Percentiles rank a stretch among this genome's conserved stretches.
Evolutionary conservation across 345 rosid species (phyloP).

Genomic region (Firmiana major): DNA sequence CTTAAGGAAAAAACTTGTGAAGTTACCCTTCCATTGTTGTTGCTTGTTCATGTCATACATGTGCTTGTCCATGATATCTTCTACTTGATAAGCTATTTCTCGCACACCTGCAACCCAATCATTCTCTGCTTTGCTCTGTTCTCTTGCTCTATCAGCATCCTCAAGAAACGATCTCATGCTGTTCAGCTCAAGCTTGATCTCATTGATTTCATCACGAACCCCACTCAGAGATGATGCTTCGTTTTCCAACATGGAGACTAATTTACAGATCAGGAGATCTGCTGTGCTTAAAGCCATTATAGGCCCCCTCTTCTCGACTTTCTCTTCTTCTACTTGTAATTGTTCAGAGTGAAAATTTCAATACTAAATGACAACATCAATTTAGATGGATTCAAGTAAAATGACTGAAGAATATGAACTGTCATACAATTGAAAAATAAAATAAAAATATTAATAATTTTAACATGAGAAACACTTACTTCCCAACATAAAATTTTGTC

Average conservation of each 20-base stretch:
- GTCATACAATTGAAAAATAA: too few species aligned
- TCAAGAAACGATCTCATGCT: conserved; percentile 38
- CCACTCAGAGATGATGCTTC: conserved; percentile 30
- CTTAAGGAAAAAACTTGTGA: conserved; percentile 6
- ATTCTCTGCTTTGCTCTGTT: not conserved
- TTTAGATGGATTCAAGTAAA: too few species aligned
- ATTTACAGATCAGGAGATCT: conserved; percentile 25
- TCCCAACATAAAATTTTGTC: too few species aligned
- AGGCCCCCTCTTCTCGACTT: too few species aligned
- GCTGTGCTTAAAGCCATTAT: conserved; percentile 24
- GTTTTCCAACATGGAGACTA: conserved; percentile 25
- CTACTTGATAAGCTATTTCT: too few species aligned
- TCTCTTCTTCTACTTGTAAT: too few species aligned
- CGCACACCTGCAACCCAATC: too few species aligned
- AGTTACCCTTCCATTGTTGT: not conserved
- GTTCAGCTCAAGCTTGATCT: conserved; percentile 29
- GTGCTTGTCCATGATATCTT: not conserved
- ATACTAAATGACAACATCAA: too few species aligned
- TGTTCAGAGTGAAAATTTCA: too few species aligned
- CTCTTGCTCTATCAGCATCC: conserved; percentile 16
- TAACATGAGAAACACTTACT: too few species aligned
- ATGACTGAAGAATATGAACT: too few species aligned
- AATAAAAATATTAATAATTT: too few species aligned
- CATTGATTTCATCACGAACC: conserved; percentile 24
- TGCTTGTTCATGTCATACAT: conserved; percentile 23